Base-by-base conservation (phyloP, 139 green algal genomes). In the Raphidocelis subcapitata region DNA sequence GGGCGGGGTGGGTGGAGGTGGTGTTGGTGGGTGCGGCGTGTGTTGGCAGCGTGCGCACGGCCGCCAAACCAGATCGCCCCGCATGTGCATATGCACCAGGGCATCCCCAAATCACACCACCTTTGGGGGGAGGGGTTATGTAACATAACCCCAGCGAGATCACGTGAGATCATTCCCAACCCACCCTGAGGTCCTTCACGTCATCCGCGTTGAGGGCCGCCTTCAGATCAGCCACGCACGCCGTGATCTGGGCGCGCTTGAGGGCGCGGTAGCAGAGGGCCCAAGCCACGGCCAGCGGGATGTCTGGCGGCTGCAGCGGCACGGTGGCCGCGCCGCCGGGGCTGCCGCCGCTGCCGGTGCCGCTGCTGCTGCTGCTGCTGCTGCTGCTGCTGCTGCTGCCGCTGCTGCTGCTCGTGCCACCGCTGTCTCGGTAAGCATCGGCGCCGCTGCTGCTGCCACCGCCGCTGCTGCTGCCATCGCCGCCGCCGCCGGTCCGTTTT, bases 231-330 rank as follows among this genome's bases (percentile, higher is more conserved):
- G 5, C n/a, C 10, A 62, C n/a, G 24, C 59, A 61, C 29, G 21
- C 70, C 16, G 47, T 24, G 21, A 77, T 60, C 37, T 65, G 60
- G 47, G 41, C n/a, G 18, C 69, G 70, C 70, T 65, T 69, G 16
- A 77, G 37, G n/a, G 49, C 29, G 2, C 70, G 41, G 3, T 63
- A 29, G 37, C 70, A 77, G n/a, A 77, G 37, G 60, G 62, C 32
- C 70, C 70, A 77, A 1, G 70, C 70, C 26, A 77, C 70, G 1
- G 61, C 35, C 61, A 63, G 61, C 3, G 59, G 60, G 60, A 77
- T 77, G 12, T 65, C 61, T 35, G 70, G 61, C 46, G 31, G 28
- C 3, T 70, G 59, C n/a, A 77, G 24, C 0, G 24, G 23, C 16
- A 69, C 47, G n/a, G n/a, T n/a, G n/a, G n/a, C n/a, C n/a, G n/a